Conservation (phyloP, 179 eudicot genomes). For the Spergularia azorica region DNA sequence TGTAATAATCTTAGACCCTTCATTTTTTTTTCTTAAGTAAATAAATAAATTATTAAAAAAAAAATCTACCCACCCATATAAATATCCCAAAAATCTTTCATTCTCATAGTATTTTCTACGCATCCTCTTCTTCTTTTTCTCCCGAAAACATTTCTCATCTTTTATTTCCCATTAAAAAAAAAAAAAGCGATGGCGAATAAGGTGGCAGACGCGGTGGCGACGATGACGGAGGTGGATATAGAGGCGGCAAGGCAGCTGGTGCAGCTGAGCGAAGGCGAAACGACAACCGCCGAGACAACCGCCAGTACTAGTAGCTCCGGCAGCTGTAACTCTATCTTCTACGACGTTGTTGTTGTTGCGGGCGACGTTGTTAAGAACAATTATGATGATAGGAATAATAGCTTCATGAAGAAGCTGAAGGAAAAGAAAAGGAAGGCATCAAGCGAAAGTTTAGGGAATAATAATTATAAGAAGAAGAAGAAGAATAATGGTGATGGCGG, state of each 20-base stretch:
- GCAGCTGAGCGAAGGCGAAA: conserved; percentile 37
- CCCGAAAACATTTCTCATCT: not conserved
- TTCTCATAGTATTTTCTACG: conserved; percentile 21
- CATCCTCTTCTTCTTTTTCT: not conserved
- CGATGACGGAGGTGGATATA: conserved; percentile 20
- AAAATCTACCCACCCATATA: not conserved
- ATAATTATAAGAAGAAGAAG: not conserved
- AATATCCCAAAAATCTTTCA: not conserved
- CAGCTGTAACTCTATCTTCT: not conserved
- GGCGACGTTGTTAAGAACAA: not conserved
- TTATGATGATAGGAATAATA: too few species aligned
- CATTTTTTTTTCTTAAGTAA: not conserved
- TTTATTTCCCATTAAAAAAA: not conserved
- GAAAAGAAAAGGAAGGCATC: not conserved
- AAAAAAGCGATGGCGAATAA: not conserved
- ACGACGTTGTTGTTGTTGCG: conserved; percentile 8
- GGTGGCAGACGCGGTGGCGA: not conserved
- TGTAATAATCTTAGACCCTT: conserved; percentile 11
- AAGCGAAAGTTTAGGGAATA: not conserved
- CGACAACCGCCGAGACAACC: not conserved
- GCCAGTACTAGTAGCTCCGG: conserved; percentile 12
- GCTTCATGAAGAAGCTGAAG: not conserved
- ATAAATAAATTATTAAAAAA: too few species aligned
- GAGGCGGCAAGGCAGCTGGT: conserved; percentile 28
- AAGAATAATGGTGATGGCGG: not conserved